phyloP scores from a whole-genome alignment of 768 basidiomycete species.

The Phaffia australis region DNA sequence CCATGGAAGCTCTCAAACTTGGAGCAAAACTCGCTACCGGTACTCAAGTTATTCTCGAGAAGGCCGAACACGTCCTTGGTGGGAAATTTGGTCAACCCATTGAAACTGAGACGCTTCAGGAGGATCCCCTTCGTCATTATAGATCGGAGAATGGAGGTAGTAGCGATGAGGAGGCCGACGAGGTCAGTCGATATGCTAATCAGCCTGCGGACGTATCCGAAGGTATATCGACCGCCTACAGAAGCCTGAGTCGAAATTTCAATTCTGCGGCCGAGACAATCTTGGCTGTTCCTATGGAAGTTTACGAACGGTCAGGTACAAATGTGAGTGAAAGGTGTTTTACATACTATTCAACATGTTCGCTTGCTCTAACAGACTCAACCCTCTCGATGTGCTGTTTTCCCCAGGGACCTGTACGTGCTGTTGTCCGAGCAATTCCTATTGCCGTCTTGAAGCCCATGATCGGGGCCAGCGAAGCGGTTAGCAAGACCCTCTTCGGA shows the following conservation, averaged over 20 bases:
- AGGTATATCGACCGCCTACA: slow-evolving; percentile 84
- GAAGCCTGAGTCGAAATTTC: slow-evolving; percentile 71
- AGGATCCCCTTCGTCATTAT: slow-evolving; percentile 33
- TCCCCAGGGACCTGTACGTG: slow-evolving; percentile 74
- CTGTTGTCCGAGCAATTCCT: slow-evolving; percentile 92
- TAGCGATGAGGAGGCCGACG: slow-evolving; percentile 21
- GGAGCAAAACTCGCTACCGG: slow-evolving; percentile 90
- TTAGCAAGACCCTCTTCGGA: slow-evolving; percentile 88
- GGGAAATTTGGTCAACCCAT: slow-evolving; percentile 58
- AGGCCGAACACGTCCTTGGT: slow-evolving; percentile 81
- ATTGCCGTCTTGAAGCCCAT: slow-evolving; percentile 95
- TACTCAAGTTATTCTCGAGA: slow-evolving; percentile 93
- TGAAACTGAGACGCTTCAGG: slow-evolving; percentile 52
- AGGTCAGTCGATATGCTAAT: slow-evolving; percentile 69
- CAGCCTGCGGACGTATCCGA: slow-evolving; percentile 76
- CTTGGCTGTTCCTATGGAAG: slow-evolving; percentile 96
- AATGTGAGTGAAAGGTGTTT: slow-evolving; percentile 50
- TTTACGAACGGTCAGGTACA: slow-evolving; percentile 84
- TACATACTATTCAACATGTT: not conserved
- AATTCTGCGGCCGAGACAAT: slow-evolving; percentile 96
- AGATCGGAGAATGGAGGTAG: slow-evolving; percentile 43
- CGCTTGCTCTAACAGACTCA: not conserved
- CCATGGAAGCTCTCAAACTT: slow-evolving; percentile 87
- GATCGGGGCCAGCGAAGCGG: slow-evolving; percentile 95
- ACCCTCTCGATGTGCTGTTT: not conserved